These are phyloP conservation scores for Hyaloscypha hepaticicola DNA, from an alignment of 495 filamentous ascomycete species.

Conservation along the genomic window DNA sequence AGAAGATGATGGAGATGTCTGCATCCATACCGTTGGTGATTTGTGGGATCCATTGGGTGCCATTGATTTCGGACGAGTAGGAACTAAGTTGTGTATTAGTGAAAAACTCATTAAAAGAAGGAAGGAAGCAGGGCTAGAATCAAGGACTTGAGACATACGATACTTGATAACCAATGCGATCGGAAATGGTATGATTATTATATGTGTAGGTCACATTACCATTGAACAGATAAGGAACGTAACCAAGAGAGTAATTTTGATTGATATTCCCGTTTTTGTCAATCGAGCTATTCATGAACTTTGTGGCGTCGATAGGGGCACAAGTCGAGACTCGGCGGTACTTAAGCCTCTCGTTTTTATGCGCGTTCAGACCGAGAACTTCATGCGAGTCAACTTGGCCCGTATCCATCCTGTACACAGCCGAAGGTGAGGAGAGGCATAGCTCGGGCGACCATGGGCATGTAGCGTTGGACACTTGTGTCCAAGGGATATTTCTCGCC, in stretches of 20 bases:
- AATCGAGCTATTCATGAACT: no score
- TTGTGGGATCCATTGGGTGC: conserved; percentile 33
- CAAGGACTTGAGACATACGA: no score
- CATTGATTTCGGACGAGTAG: conserved; percentile 17
- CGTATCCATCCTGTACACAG: conserved; percentile 34
- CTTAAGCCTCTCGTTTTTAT: conserved; percentile 26
- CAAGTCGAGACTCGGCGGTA: conserved; percentile 37
- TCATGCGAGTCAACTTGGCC: conserved; percentile 36
- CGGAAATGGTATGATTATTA: no score
- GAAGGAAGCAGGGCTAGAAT: no score
- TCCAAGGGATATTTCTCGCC: conserved; percentile 28
- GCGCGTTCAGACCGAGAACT: conserved; percentile 35
- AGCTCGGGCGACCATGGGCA: conserved; percentile 34
- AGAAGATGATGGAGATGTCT: conserved; percentile 36
- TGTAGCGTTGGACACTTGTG: conserved; percentile 23
- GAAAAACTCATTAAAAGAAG: no score
- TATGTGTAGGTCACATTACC: no score
- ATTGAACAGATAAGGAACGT: no score
- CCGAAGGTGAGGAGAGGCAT: conserved; percentile 24
- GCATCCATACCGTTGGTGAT: no score
- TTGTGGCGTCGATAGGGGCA: conserved; percentile 19
- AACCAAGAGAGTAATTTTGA: no score
- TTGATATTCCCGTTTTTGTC: no score
- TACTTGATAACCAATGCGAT: no score
- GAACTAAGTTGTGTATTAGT: no score